A percentile compares a stretch with the other conserved stretches of the same genome.
These are phyloP conservation scores for Ormosia emarginata DNA, from an alignment of 306 rosid species.

Conservation along the genomic window DNA sequence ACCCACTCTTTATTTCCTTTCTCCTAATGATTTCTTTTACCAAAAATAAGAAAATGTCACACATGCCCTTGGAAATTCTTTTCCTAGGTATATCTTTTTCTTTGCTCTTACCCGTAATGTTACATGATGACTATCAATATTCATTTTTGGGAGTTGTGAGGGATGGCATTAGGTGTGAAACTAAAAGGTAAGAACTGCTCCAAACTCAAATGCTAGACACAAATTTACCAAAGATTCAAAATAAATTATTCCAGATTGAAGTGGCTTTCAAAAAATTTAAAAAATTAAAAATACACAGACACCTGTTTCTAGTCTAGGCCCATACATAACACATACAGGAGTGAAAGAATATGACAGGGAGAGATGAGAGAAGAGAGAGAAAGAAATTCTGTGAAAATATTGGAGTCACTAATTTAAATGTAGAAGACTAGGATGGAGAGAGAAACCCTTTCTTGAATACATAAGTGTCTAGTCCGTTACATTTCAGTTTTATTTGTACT, in stretches of 20 bases:
- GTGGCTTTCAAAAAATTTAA: background rate
- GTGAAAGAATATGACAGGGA: background rate
- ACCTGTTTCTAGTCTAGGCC: background rate
- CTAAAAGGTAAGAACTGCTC: background rate
- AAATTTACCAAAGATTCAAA: background rate
- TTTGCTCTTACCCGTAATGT: background rate
- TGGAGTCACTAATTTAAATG: background rate
- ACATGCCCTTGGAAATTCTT: slow-evolving; percentile 1
- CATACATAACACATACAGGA: background rate
- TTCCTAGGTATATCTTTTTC: background rate
- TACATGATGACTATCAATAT: background rate
- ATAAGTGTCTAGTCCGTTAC: background rate
- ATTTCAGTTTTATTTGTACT: background rate
- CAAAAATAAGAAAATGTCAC: background rate
- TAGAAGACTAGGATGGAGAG: background rate
- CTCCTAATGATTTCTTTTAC: background rate
- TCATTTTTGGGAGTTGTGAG: background rate
- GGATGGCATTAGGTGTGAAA: background rate
- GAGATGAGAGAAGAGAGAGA: background rate
- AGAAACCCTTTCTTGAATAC: background rate
- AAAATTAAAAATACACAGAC: background rate
- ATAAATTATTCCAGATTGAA: background rate
- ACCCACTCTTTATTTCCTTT: slow-evolving; percentile 8
- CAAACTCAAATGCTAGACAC: background rate
- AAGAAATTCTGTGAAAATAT: background rate